Conservation (phyloP, 371 early-diverging fungal species). For the Syncephalastrum contaminatum region DNA sequence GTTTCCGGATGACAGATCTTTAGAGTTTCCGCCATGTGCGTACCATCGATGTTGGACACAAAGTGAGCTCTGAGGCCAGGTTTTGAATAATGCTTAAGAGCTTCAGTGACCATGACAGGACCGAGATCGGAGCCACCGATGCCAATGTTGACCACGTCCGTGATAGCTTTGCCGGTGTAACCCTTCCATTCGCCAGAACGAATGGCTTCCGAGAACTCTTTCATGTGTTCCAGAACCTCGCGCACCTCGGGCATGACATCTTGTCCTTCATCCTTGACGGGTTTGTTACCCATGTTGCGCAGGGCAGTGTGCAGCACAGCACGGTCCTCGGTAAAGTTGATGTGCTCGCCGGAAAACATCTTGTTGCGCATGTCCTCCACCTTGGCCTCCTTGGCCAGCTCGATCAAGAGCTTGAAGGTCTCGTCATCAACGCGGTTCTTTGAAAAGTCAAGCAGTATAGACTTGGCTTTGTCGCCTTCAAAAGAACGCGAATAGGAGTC, state of each 20-base stretch:
- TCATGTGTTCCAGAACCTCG: constrained; percentile 92
- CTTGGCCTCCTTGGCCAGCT: constrained; percentile 81
- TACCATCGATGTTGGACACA: constrained; percentile 98
- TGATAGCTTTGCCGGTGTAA: constrained; percentile 91
- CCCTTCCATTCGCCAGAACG: constrained; percentile 93
- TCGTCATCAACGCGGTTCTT: constrained; percentile 89
- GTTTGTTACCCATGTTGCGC: constrained; percentile 81
- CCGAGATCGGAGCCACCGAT: constrained; percentile 99
- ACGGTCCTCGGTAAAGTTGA: constrained; percentile 98
- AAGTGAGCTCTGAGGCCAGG: constrained; percentile 85
- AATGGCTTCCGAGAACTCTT: constrained; percentile 78
- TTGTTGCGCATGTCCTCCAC: constrained; percentile 83
- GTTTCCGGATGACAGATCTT: constrained; percentile 88
- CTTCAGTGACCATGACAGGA: constrained; percentile 98
- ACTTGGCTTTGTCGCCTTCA: constrained; percentile 59
- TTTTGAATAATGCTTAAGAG: constrained; percentile 88
- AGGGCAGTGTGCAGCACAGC: constrained; percentile 97
- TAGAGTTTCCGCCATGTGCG: constrained; percentile 91
- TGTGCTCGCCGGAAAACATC: constrained; percentile 94
- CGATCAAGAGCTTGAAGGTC: constrained; percentile 74
- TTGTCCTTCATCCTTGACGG: constrained; percentile 82
- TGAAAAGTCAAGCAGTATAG: constrained; percentile 89
- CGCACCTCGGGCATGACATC: constrained; percentile 94
- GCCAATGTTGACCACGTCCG: constrained; percentile 98
- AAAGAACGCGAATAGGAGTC: constrained; percentile 74